Evolutionary conservation across 2,329 filamentous ascomycete genomes (phyloP).

Genomic region (Trichoderma sp.): DNA sequence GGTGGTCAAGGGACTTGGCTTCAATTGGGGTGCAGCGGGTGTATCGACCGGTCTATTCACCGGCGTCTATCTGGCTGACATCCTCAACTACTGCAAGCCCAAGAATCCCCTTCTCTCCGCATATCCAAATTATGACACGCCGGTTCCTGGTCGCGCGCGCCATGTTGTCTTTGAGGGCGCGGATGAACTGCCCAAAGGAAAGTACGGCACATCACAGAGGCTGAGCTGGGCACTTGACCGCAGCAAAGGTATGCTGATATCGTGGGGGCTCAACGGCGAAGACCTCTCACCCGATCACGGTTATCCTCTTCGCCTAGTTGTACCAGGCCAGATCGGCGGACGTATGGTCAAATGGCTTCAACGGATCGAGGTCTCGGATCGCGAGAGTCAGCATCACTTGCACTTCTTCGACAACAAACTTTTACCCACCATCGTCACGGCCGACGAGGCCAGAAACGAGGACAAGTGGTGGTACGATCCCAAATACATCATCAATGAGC

Average conservation of each 20-base stretch:
- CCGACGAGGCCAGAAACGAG: conserved; percentile 75
- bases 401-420: conserved; percentile 91
- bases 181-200: conserved; percentile 85
- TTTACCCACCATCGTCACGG: conserved; percentile 80
- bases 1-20: conserved; percentile 87
- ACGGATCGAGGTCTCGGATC: conserved; percentile 73
- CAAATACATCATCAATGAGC: conserved; percentile 88
- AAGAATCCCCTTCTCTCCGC: conserved; percentile 39
- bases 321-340: conserved; percentile 89
- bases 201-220: conserved; percentile 46
- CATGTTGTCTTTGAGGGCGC: conserved; percentile 93
- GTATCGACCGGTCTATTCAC: conserved; percentile 88
- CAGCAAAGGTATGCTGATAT: conserved; percentile 81
- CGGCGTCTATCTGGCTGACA: conserved; percentile 71
- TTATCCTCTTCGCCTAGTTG: conserved; percentile 76
- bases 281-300: conserved; percentile 80
- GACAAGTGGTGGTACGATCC: conserved; percentile 85
- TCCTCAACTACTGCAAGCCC: conserved; percentile 70
- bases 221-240: conserved; percentile 58
- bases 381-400: conserved; percentile 90
- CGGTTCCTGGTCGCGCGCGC: conserved; percentile 58
- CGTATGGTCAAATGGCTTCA: conserved; percentile 93
- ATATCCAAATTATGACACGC: background rate
- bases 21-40: conserved; percentile 89
- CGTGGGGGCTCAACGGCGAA: conserved; percentile 90